Percentiles rank a stretch among this genome's conserved stretches.
Evolutionary conservation across 139 green algal species (phyloP).

Genomic region (Tetradesmus obliquus): DNA sequence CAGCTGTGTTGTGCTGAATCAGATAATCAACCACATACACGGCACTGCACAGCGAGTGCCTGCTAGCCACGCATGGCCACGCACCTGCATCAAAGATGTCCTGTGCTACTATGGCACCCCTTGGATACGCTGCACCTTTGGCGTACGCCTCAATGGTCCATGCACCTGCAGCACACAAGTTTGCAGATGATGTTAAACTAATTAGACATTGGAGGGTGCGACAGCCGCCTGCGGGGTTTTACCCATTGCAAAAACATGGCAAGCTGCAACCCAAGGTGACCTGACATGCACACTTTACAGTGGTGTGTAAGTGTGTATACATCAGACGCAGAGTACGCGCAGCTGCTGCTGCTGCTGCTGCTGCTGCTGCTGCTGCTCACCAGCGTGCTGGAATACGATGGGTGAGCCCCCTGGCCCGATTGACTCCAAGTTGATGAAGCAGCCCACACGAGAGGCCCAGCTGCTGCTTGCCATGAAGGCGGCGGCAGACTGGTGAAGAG

Average conservation of each 20-base stretch:
- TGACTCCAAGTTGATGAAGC: slow-evolving; percentile 46
- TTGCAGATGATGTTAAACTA: neutral
- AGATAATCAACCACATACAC: no score
- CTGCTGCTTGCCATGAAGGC: slow-evolving; percentile 32
- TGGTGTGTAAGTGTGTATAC: no score
- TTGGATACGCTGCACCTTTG: slow-evolving; percentile 2
- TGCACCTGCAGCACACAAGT: neutral
- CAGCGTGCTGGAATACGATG: slow-evolving; percentile 51
- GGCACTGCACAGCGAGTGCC: neutral
- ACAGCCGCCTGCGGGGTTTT: neutral
- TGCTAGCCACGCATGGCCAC: no score
- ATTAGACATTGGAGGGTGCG: neutral
- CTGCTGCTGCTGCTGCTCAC: neutral
- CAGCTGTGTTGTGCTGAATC: no score
- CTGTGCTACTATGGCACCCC: slow-evolving; percentile 41
- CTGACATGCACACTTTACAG: no score
- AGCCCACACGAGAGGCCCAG: slow-evolving; percentile 21
- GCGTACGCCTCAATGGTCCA: slow-evolving; percentile 35
- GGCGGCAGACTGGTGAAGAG: slow-evolving; percentile 13
- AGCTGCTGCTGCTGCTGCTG: no score
- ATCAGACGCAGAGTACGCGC: no score
- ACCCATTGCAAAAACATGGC: neutral
- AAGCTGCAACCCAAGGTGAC: neutral
- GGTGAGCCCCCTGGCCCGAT: slow-evolving; percentile 40
- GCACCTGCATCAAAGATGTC: slow-evolving; percentile 39